Percentiles rank a stretch among this genome's conserved stretches.
These are phyloP conservation scores for Niebla homalea DNA, from an alignment of 495 filamentous ascomycete genomes.

Conservation along the genomic window DNA sequence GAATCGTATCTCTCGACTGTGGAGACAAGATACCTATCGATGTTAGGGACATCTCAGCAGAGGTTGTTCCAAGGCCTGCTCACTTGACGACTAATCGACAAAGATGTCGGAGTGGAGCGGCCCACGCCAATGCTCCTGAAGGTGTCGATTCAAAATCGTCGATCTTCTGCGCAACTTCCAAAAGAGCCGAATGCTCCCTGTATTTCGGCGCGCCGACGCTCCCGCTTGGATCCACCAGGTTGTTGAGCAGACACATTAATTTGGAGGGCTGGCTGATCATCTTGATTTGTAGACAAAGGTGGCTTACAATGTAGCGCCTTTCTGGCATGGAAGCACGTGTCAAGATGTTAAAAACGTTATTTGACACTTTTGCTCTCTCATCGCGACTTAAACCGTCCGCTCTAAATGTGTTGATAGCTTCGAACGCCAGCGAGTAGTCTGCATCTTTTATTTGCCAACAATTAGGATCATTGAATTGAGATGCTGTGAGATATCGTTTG, in stretches of 20 bases:
- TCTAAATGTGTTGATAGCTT: not conserved
- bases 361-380: constrained; percentile 4
- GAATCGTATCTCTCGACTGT: constrained; percentile 2
- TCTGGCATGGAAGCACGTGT: not conserved
- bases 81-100: too few species aligned
- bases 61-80: too few species aligned
- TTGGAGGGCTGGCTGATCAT: constrained; percentile 5
- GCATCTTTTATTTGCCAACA: constrained; percentile 5
- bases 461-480: constrained; percentile 8
- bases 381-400: not conserved
- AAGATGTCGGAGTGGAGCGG: too few species aligned
- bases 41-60: not conserved
- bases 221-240: too few species aligned
- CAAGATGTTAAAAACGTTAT: constrained; percentile 7
- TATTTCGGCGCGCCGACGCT: too few species aligned
- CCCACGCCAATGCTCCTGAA: too few species aligned
- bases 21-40: constrained; percentile 5
- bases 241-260: not conserved
- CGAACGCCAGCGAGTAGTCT: constrained; percentile 7
- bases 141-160: too few species aligned
- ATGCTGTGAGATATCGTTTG: constrained; percentile 3
- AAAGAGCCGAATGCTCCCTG: too few species aligned
- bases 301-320: not conserved
- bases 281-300: constrained; percentile 4
- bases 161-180: too few species aligned